Evolutionary conservation across 306 rosid species (phyloP).

Genomic region (Cicer judaicum): DNA sequence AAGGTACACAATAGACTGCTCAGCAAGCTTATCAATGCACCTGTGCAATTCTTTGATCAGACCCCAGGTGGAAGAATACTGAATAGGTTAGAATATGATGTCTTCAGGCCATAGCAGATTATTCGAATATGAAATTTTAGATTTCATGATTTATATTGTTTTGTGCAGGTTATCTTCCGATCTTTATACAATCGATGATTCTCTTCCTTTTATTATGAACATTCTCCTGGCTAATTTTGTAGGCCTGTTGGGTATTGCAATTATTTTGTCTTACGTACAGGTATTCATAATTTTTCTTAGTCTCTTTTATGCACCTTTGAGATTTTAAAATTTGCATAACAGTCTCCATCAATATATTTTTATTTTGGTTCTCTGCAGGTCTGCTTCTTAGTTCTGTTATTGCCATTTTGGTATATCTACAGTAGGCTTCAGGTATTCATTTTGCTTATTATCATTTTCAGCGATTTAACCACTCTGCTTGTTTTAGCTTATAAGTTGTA

Average conservation of each 20-base stretch:
- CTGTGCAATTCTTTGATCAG: slow-evolving; percentile 84
- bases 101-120: slow-evolving; percentile 38
- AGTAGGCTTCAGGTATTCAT: slow-evolving; percentile 86
- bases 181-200: slow-evolving; percentile 93
- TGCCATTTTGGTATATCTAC: slow-evolving; percentile 95
- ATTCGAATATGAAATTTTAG: slow-evolving; percentile 25
- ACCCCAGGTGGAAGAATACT: slow-evolving; percentile 91
- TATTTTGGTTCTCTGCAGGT: slow-evolving; percentile 59
- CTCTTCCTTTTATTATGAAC: slow-evolving; percentile 95
- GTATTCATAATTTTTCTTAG: slow-evolving; percentile 50
- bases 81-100: slow-evolving; percentile 70
- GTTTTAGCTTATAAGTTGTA: slow-evolving; percentile 28
- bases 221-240: slow-evolving; percentile 94
- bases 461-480: slow-evolving; percentile 21
- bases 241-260: slow-evolving; percentile 86
- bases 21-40: slow-evolving; percentile 75
- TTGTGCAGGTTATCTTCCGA: slow-evolving; percentile 91
- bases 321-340: slow-evolving; percentile 26
- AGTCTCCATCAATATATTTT: slow-evolving; percentile 27
- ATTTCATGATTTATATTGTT: slow-evolving; percentile 35
- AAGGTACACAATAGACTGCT: slow-evolving; percentile 82
- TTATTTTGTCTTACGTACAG: slow-evolving; percentile 86
- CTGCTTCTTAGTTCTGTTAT: slow-evolving; percentile 77
- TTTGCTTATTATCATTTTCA: slow-evolving; percentile 18
- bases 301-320: background rate